Evolutionary conservation across 768 basidiomycete genomes (phyloP), one percentile per base, ranked within the genome.

Genomic region (Russula griseocarnosa): DNA sequence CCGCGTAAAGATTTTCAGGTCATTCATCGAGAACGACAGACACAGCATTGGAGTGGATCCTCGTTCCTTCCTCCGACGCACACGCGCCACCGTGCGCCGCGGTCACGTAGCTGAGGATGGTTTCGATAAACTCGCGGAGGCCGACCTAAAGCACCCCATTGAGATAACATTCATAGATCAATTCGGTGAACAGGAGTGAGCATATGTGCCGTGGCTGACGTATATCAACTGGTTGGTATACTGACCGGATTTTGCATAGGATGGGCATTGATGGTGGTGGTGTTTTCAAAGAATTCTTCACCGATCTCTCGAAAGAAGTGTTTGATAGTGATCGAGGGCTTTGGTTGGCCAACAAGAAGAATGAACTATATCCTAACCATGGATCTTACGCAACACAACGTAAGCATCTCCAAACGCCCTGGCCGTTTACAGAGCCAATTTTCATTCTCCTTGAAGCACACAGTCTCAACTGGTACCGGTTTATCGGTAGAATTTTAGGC

Each of bases 281-380:
- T 0, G 87, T 98, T 5, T 98, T 97, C 80, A 99, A 98, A 73
- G 97, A 98, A 74, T 97, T 98, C 69, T 83, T 98, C 70, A 99
- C 94, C 2, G 92, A 89, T 16, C 74, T 99, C 20, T 88, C 87
- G 62, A 94, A 90, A 71, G 96, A 98, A 73, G 96, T 91, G 0
- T 98, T 99, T 66, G 94, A 99, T 70, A 88, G 90, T 2, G 86
- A 98, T 71, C 86, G 94, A 5, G 97, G 97, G 11, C 77, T 99
- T 5, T 99, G 97, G 97, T 79, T 96, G 30, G 86, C 84, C 30
- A 99, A 88, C 62, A 84, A 85, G 74, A 90, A 93, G 75, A 92
- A 97, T 60, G 94, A 98, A 74, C 77, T 99, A 51, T 99, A 98
- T 71, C 97, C 97, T 0, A 95, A 94, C 69, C 93, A 94, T 9